Evolutionary conservation across 1,139 yeast species (phyloP).

Genomic region (Candida buenavistaensis): DNA sequence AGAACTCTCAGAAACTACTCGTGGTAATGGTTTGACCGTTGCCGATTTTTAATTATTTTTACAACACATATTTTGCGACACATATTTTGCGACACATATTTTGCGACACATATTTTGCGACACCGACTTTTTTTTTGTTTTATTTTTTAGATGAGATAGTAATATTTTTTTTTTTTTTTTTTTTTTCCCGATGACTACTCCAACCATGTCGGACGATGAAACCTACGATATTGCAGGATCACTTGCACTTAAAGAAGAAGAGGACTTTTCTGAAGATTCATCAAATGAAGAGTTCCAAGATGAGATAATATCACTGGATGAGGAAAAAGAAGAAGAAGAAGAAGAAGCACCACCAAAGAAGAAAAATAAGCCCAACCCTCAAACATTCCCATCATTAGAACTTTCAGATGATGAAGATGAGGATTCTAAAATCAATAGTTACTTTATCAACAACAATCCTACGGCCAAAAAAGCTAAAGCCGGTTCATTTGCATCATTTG

Average conservation of each 20-base stretch:
- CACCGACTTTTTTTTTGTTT: background rate
- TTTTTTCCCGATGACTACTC: constrained; percentile 1
- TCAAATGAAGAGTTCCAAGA: constrained; percentile 51
- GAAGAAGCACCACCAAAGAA: constrained; percentile 19
- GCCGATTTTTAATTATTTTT: too few species aligned
- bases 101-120: constrained; percentile 2
- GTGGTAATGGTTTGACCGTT: too few species aligned
- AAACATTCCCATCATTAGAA: constrained; percentile 64
- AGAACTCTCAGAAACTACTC: too few species aligned
- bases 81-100: too few species aligned
- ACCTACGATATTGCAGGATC: constrained; percentile 63
- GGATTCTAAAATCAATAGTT: constrained; percentile 26
- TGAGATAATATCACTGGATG: constrained; percentile 53
- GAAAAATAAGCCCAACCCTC: constrained; percentile 20
- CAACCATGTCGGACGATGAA: constrained; percentile 54
- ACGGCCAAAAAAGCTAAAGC: constrained; percentile 65
- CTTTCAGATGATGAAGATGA: constrained; percentile 54
- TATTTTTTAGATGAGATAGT: constrained; percentile 3
- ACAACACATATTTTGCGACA: too few species aligned
- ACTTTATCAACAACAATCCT: constrained; percentile 42
- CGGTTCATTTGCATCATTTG: constrained; percentile 89
- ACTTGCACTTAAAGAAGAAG: constrained; percentile 49
- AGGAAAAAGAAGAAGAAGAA: constrained; percentile 35
- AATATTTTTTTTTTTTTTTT: background rate
- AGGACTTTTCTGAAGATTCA: constrained; percentile 28